Conservation (phyloP, 768 basidiomycete species). For the Calvatia gigantea region DNA sequence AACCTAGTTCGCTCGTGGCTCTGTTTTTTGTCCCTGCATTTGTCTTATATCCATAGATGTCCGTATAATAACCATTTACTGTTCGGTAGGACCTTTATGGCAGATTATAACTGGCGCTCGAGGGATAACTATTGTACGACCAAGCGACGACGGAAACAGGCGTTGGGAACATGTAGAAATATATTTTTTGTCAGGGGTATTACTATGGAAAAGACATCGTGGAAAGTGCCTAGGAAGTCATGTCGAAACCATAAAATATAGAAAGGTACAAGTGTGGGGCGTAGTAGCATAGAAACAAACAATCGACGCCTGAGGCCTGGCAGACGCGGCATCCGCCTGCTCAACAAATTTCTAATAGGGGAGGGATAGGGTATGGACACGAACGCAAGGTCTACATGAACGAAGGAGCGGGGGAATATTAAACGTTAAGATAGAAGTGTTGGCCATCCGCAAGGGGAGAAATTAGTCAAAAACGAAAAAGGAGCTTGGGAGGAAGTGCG, state of each 20-base stretch:
- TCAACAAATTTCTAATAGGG: background rate
- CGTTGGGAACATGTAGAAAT: background rate
- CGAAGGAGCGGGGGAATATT: background rate
- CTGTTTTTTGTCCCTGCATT: slow-evolving; percentile 4
- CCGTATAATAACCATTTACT: background rate
- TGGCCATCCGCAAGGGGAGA: background rate
- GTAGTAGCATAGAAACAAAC: background rate
- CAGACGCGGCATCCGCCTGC: background rate
- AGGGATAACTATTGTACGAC: background rate
- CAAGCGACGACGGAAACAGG: background rate
- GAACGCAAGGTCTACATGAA: background rate
- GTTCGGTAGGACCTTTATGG: too few species aligned
- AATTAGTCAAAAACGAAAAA: background rate
- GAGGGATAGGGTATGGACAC: background rate
- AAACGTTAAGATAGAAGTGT: background rate
- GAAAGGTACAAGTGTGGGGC: background rate
- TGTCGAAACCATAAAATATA: slow-evolving; percentile 2
- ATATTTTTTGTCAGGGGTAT: background rate
- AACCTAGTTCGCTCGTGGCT: slow-evolving; percentile 11
- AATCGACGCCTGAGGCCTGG: background rate
- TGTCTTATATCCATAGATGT: slow-evolving; percentile 4
- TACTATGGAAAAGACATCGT: background rate
- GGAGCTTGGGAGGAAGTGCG: background rate
- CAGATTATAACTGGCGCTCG: too few species aligned
- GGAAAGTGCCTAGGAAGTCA: background rate